phyloP scores from a whole-genome alignment of 169 alveolate species.

The Nephromyces sp. region DNA sequence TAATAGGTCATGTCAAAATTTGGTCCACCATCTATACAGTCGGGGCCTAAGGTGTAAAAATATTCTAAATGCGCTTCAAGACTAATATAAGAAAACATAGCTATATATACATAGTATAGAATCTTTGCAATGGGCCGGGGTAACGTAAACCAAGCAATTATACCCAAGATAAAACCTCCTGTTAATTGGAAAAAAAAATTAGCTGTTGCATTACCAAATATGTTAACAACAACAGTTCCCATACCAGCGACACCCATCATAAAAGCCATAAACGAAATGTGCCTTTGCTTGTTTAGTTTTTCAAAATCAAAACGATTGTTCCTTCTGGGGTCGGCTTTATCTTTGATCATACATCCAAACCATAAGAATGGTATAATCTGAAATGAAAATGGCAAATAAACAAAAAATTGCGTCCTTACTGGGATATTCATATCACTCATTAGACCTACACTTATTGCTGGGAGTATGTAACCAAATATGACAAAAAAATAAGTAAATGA shows the following conservation, averaged over 20 bases:
- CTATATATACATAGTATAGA: constrained; percentile 11
- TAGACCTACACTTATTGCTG: constrained; percentile 10
- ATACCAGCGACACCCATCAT: not conserved
- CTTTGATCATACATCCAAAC: not conserved
- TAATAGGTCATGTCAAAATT: constrained; percentile 32
- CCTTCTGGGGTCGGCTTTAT: not conserved
- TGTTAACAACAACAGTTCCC: not conserved
- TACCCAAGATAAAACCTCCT: not conserved
- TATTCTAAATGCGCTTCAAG: constrained; percentile 23
- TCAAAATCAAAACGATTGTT: not conserved
- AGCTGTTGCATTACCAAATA: not conserved
- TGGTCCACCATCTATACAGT: constrained; percentile 32
- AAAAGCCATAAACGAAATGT: not conserved
- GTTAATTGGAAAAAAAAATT: not conserved
- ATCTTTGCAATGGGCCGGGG: constrained; percentile 21
- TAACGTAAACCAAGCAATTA: not conserved
- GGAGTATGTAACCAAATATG: not conserved
- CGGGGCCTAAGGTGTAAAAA: constrained; percentile 15
- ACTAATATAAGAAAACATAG: constrained; percentile 4
- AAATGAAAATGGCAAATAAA: constrained; percentile 10
- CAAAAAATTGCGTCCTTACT: constrained; percentile 2
- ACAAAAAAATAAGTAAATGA: not conserved
- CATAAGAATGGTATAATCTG: not conserved
- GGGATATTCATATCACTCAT: not conserved
- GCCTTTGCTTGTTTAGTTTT: not conserved